These are phyloP conservation scores for Pisolithus orientalis DNA, from an alignment of 768 basidiomycete species.

Conservation along the genomic window DNA sequence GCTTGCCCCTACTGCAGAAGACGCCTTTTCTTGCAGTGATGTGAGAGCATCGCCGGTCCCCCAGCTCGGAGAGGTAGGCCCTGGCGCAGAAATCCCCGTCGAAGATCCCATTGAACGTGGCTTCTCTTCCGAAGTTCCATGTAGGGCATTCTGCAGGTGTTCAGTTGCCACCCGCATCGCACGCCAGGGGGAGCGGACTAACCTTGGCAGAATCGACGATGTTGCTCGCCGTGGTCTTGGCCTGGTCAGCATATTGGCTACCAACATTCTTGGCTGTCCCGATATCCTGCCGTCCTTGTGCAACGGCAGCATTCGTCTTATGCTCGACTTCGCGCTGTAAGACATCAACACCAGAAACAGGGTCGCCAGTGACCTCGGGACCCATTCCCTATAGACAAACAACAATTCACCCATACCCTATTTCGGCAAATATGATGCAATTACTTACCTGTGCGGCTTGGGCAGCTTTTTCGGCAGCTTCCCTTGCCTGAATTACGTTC, in stretches of 20 bases:
- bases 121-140: constrained; percentile 8
- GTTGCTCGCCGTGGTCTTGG: constrained; percentile 39
- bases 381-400: constrained; percentile 23
- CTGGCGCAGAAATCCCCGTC: constrained; percentile 23
- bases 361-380: constrained; percentile 30
- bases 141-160: background rate
- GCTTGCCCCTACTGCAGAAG: constrained; percentile 23
- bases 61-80: constrained; percentile 23
- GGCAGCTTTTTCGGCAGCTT: constrained; percentile 48
- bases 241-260: constrained; percentile 48
- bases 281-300: constrained; percentile 49
- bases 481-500: constrained; percentile 40
- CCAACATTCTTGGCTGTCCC: constrained; percentile 40
- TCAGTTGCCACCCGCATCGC: background rate
- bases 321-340: constrained; percentile 30
- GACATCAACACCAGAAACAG: constrained; percentile 29
- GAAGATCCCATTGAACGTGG: constrained; percentile 9
- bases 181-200: background rate
- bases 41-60: constrained; percentile 27
- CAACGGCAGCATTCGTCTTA: constrained; percentile 48
- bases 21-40: constrained; percentile 26
- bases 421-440: background rate
- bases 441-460: constrained; percentile 42
- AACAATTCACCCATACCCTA: background rate
- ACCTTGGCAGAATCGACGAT: constrained; percentile 44